phyloP scores from a whole-genome alignment of 1,284 basidiomycete species.

The Trichosporon sp. region DNA sequence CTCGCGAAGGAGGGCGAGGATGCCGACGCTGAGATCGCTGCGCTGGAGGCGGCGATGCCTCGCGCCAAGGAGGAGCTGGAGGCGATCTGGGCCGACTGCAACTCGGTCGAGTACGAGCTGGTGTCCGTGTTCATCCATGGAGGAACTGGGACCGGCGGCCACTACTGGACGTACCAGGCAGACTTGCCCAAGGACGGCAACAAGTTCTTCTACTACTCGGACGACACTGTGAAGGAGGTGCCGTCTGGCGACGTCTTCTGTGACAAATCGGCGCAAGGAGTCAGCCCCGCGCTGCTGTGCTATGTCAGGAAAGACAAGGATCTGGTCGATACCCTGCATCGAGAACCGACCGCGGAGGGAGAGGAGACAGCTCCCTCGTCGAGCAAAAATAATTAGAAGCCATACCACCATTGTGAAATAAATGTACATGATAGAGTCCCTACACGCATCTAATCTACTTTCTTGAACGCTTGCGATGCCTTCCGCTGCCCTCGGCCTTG shows the following conservation, averaged over 20 bases:
- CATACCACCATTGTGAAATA: not conserved
- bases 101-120: conserved; percentile 77
- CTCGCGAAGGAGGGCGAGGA: conserved; percentile 61
- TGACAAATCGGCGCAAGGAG: conserved; percentile 42
- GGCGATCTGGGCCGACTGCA: conserved; percentile 72
- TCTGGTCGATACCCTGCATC: conserved; percentile 50
- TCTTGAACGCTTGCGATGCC: conserved; percentile 36
- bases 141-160: conserved; percentile 62
- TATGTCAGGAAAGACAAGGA: conserved; percentile 52
- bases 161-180: conserved; percentile 57
- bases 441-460: conserved; percentile 25
- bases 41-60: conserved; percentile 63
- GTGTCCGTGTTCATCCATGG: conserved; percentile 96
- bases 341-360: conserved; percentile 34
- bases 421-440: conserved; percentile 17
- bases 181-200: conserved; percentile 60
- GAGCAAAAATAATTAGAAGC: not conserved
- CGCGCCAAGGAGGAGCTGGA: conserved; percentile 72
- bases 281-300: conserved; percentile 56
- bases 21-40: conserved; percentile 66
- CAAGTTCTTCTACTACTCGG: conserved; percentile 94
- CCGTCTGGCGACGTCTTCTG: conserved; percentile 48
- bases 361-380: not conserved
- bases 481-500: conserved; percentile 58
- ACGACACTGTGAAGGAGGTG: conserved; percentile 69